These are phyloP conservation scores for Globisporangium heterothallicum DNA, from an alignment of 352 stramenopile species.

Conservation along the genomic window DNA sequence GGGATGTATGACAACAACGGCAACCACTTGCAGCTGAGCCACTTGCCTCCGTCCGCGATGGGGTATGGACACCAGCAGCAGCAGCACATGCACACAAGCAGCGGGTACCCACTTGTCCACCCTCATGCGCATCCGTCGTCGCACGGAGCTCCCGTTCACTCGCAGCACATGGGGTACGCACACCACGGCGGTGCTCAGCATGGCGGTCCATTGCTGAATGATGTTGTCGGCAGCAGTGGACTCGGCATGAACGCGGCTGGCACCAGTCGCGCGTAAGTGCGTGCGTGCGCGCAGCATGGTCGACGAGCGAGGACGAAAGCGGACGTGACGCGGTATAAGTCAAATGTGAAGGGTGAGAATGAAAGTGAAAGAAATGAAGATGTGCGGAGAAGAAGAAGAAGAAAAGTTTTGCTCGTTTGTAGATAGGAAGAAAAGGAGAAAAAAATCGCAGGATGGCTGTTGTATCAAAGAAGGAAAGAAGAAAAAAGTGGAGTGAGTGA, in stretches of 20 bases:
- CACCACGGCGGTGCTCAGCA: conserved; percentile 32
- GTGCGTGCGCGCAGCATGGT: neutral
- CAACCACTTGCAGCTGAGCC: conserved; percentile 9
- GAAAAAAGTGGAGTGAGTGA: conserved; percentile 17
- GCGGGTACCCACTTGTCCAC: conserved; percentile 4
- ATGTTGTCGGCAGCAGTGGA: conserved; percentile 24
- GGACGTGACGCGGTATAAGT: conserved; percentile 15
- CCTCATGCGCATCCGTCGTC: conserved; percentile 15
- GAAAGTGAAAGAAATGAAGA: conserved; percentile 21
- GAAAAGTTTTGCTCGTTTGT: conserved; percentile 63
- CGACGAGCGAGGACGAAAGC: conserved; percentile 11
- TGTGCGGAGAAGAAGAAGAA: conserved; percentile 24
- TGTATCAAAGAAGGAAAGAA: conserved; percentile 48
- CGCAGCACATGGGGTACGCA: conserved; percentile 7
- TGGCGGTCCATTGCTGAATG: conserved; percentile 21
- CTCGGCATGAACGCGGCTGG: conserved; percentile 35
- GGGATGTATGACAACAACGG: conserved; percentile 27
- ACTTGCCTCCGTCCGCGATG: conserved; percentile 3
- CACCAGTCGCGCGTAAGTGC: conserved; percentile 40
- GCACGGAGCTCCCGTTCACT: neutral
- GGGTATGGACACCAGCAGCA: conserved; percentile 10
- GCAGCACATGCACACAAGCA: conserved; percentile 6
- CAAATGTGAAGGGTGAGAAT: neutral
- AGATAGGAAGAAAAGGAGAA: conserved; percentile 41
- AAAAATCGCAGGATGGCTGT: conserved; percentile 39